Evolutionary conservation across 2,329 filamentous ascomycete genomes (phyloP), one percentile per base, ranked within the genome.

Genomic region (Neopestalotiopsis sp.): DNA sequence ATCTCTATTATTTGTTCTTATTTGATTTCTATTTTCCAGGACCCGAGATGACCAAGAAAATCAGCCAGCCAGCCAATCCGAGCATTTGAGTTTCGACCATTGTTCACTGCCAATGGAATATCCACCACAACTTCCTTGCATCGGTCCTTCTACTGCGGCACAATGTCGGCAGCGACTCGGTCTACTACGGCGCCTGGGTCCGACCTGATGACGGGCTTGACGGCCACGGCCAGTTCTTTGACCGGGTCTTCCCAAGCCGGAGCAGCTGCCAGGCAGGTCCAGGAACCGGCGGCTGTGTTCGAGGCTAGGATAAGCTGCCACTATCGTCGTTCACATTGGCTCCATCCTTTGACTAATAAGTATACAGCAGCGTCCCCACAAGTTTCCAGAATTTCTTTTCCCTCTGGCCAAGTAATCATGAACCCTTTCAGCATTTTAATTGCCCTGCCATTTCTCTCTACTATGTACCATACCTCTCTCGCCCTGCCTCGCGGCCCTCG

Each of bases 81-180:
- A 34, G 59, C 38, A 14, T n/a, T 49, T 30, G 20, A 38, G 34
- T 53, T 64, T 64, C n/a, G 34, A 38, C 34, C 34, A 20, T 24
- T 38, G 28, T 14, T 32, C 38, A 32, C 13, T 40, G 20, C 24
- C 24, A 30, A 53, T 17, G 45, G 45, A 20, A 32, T 38, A 58
- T 20, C 34, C 49, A 49, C 63, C 14, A 28, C 24, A 5, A n/a
- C 17, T n/a, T 17, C 17, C 9, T 53, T n/a, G 38, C 42, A 57
- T 66, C 63, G 63, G 63, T 66, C 63, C 63, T 66, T 66, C 34
- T 57, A 58, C 32, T 66, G 34, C 34, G 63, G 63, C 28, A 56
- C 63, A 66, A 66, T 66, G 63, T 66, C 63, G 63, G 63, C 49
- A 57, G 45, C 63, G 63, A 56, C 40, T 66, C 63, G 63, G 63